Conservation (phyloP, 2,329 filamentous ascomycete genomes). For the Aspergillus oerlinghausenensis region DNA sequence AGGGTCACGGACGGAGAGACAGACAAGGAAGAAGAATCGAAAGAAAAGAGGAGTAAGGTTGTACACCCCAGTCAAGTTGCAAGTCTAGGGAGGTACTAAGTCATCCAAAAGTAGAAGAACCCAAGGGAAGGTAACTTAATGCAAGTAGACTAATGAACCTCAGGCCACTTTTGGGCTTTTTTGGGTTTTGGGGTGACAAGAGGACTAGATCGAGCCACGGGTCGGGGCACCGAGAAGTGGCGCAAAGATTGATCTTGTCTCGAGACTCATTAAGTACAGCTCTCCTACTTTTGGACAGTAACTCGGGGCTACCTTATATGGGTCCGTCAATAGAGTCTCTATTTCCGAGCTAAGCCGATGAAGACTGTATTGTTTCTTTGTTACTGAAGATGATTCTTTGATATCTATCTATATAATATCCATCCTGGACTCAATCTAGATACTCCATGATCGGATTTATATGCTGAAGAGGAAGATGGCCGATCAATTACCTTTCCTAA, state of each 20-base stretch:
- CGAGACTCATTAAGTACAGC: background rate
- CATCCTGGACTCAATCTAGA: background rate
- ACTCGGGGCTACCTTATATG: background rate
- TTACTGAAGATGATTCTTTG: background rate
- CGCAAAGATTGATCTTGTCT: conserved; percentile 12
- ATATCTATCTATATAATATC: background rate
- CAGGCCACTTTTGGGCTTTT: conserved; percentile 13
- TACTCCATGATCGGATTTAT: background rate
- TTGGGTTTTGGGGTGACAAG: conserved; percentile 9
- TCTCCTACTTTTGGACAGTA: background rate
- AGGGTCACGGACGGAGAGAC: conserved; percentile 6
- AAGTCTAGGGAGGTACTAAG: conserved; percentile 3
- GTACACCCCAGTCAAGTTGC: conserved; percentile 2
- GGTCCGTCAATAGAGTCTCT: background rate
- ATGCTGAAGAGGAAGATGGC: too few species aligned
- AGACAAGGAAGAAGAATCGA: conserved; percentile 9
- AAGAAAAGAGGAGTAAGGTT: conserved; percentile 6
- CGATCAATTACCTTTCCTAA: background rate
- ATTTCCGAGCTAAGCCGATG: background rate
- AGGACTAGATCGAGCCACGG: conserved; percentile 21
- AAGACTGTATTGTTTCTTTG: background rate
- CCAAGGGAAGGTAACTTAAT: conserved; percentile 11
- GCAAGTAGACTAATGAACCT: conserved; percentile 8
- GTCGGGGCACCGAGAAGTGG: conserved; percentile 21
- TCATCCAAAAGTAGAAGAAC: conserved; percentile 14